Conservation (phyloP, 768 basidiomycete species). For the Gloeostereum incarnatum region DNA sequence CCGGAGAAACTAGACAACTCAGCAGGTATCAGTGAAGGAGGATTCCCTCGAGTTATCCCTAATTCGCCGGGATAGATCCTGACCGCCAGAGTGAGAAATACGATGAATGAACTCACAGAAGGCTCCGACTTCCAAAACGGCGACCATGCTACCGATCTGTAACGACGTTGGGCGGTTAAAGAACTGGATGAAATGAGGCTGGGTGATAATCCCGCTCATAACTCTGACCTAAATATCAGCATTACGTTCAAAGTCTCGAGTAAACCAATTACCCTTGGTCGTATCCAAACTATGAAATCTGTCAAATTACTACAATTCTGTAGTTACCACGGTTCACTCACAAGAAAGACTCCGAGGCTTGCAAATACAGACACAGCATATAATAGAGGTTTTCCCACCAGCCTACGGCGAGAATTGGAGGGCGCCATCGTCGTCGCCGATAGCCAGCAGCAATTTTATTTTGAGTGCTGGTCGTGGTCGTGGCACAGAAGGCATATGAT, state of each 20-base stretch:
- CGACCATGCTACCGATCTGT: slow-evolving; percentile 86
- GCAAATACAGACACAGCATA: slow-evolving; percentile 76
- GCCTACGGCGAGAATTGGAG: slow-evolving; percentile 23
- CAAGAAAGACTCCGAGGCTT: slow-evolving; percentile 43
- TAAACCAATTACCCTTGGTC: slow-evolving; percentile 61
- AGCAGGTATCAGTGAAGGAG: too few relatives aligned
- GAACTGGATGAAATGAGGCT: slow-evolving; percentile 72
- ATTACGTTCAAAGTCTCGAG: slow-evolving; percentile 1
- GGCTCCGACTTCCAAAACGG: slow-evolving; percentile 89
- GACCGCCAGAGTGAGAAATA: not conserved
- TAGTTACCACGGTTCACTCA: not conserved
- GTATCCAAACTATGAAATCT: slow-evolving; percentile 80
- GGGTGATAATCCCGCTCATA: slow-evolving; percentile 89
- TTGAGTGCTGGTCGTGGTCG: not conserved
- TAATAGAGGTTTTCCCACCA: slow-evolving; percentile 71
- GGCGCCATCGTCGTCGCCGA: slow-evolving; percentile 2
- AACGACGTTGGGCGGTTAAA: slow-evolving; percentile 74
- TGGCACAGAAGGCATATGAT: not conserved
- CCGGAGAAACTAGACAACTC: not conserved
- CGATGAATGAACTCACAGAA: slow-evolving; percentile 46
- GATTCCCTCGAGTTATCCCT: too few relatives aligned
- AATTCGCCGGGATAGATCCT: slow-evolving; percentile 2
- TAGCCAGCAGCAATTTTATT: slow-evolving; percentile 2
- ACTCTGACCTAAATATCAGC: slow-evolving; percentile 37
- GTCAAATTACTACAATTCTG: not conserved